Evolutionary conservation across 225 moss, liverwort and hornwort genomes (phyloP).

Genomic region (Straminergon stramineum): DNA sequence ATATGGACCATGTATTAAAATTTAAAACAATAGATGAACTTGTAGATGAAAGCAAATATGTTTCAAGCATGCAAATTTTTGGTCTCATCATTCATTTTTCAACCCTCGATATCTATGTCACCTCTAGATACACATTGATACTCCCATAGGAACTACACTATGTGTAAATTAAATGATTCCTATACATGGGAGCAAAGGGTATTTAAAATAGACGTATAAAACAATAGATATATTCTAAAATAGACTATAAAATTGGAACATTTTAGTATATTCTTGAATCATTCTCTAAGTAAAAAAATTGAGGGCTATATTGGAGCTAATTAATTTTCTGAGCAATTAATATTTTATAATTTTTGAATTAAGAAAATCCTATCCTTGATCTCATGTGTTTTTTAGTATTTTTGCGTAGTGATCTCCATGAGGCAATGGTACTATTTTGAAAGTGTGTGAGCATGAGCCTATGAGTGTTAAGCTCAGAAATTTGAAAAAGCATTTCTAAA

Average conservation of each 20-base stretch:
- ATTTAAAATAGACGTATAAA: background rate
- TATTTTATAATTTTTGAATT: fast-evolving
- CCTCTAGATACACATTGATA: background rate
- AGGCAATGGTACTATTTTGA: too few relatives aligned
- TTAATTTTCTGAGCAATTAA: background rate
- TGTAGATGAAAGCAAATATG: background rate
- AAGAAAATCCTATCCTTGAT: background rate
- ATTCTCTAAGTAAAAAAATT: background rate
- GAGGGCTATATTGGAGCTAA: background rate
- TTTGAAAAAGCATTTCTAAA: too few relatives aligned
- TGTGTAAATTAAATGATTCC: background rate
- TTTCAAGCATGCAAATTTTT: background rate
- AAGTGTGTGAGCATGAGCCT: too few relatives aligned
- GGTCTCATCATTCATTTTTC: background rate
- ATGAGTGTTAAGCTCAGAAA: too few relatives aligned
- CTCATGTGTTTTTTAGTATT: background rate
- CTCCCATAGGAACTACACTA: background rate
- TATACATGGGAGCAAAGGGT: background rate
- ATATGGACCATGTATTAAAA: fast-evolving
- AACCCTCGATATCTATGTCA: background rate
- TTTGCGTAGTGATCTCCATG: fast-evolving
- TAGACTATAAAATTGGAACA: background rate
- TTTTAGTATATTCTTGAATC: background rate
- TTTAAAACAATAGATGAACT: background rate
- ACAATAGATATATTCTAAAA: background rate